A percentile compares a stretch with the other conserved stretches of the same genome.
phyloP scores from a whole-genome alignment of 2,329 filamentous ascomycete genomes.

The Diaporthe eres region DNA sequence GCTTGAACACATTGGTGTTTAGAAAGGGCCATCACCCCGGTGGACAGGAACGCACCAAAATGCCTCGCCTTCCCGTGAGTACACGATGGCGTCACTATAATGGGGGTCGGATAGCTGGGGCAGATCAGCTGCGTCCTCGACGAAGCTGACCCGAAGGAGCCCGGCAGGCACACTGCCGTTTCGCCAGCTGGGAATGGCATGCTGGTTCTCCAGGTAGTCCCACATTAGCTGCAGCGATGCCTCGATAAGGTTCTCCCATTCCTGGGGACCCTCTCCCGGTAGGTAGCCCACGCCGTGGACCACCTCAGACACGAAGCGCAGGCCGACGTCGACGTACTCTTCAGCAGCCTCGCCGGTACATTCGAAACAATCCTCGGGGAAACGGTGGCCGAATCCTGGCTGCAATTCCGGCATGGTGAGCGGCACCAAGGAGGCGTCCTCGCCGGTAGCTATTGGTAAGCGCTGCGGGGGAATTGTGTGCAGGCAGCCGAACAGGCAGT shows the following conservation, averaged over 20 bases:
- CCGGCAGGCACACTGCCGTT: neutral
- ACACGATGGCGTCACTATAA: neutral
- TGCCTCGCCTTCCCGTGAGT: neutral
- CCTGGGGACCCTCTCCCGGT: neutral
- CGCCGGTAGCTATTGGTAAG: neutral
- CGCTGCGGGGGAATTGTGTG: neutral
- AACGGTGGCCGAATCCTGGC: neutral
- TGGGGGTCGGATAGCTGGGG: too few relatives aligned
- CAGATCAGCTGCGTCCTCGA: neutral
- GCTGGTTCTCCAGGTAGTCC: neutral
- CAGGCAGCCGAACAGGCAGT: neutral
- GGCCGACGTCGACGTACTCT: neutral
- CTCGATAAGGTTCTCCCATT: neutral
- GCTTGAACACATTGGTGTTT: neutral
- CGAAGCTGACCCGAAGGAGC: neutral
- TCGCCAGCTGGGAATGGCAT: neutral
- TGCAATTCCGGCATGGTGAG: slow-evolving; percentile 10
- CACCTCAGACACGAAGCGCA: neutral
- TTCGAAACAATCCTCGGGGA: neutral
- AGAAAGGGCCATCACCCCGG: neutral
- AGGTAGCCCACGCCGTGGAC: neutral
- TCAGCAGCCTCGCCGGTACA: rapidly evolving
- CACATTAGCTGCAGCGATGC: neutral
- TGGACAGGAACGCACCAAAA: neutral
- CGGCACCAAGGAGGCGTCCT: neutral